Conservation (phyloP, 2,329 filamentous ascomycete species). For the Sordariomycetes sp. region DNA sequence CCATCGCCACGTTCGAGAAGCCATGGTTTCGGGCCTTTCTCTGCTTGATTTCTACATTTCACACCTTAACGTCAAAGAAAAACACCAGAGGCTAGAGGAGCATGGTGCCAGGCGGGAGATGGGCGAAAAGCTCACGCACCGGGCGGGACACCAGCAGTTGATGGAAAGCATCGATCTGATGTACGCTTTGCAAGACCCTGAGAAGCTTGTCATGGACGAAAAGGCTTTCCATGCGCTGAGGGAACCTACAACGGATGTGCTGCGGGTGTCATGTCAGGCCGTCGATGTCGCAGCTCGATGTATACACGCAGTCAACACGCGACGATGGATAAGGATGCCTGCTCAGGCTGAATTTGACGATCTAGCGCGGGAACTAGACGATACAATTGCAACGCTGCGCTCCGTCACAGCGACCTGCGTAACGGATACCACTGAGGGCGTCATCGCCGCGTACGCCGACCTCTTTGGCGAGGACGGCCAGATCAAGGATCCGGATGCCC, state of each 20-base stretch:
- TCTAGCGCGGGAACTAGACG: constrained; percentile 9
- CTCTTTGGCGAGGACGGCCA: constrained; percentile 31
- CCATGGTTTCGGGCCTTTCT: constrained; percentile 21
- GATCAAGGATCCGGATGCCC: constrained; percentile 16
- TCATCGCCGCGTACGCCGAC: constrained; percentile 27
- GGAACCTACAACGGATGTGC: constrained; percentile 15
- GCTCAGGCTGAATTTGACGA: constrained; percentile 11
- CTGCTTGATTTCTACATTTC: constrained; percentile 33
- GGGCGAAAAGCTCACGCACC: constrained; percentile 1
- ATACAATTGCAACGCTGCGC: constrained; percentile 15
- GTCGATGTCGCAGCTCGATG: constrained; percentile 13
- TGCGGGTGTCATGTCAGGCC: constrained; percentile 13
- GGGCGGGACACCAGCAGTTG: constrained; percentile 13
- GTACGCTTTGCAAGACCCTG: constrained; percentile 25
- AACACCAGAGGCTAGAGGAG: constrained; percentile 8
- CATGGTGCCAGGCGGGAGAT: background rate
- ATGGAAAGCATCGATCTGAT: constrained; percentile 22
- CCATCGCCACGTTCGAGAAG: constrained; percentile 22
- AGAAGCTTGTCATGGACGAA: constrained; percentile 18
- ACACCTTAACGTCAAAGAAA: constrained; percentile 13
- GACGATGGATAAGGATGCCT: constrained; percentile 17
- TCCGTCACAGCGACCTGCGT: constrained; percentile 14
- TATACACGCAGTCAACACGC: constrained; percentile 16
- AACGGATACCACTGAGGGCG: constrained; percentile 25
- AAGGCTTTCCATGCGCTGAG: constrained; percentile 22